phyloP scores from a whole-genome alignment of 441 rosid genomes.

The Kokia cookei region DNA sequence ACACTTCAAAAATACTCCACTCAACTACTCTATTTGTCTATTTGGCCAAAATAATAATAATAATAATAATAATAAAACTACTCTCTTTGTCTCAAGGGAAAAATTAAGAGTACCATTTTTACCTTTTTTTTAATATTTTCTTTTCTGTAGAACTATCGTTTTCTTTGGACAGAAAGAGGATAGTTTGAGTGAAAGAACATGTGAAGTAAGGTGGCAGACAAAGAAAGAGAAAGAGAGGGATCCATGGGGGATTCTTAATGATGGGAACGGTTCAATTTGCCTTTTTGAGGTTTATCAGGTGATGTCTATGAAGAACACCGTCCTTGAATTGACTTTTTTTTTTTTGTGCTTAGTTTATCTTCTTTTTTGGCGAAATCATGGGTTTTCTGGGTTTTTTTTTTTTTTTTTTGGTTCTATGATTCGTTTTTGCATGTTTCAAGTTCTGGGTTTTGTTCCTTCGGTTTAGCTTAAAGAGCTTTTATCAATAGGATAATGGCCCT shows the following conservation, averaged over 20 bases:
- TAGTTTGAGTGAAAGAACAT: slow-evolving; percentile 27
- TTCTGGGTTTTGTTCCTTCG: slow-evolving; percentile 1
- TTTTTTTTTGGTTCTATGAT: slow-evolving; percentile 2
- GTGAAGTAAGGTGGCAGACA: slow-evolving; percentile 55
- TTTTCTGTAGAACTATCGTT: slow-evolving; percentile 20
- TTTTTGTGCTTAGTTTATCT: slow-evolving; percentile 1
- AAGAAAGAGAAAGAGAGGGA: slow-evolving; percentile 24
- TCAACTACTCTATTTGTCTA: too few species aligned
- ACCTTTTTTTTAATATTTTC: too few species aligned
- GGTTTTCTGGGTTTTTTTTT: slow-evolving; percentile 11
- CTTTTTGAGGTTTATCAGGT: slow-evolving; percentile 39
- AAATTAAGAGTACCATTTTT: too few species aligned
- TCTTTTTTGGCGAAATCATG: neutral
- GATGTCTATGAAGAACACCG: slow-evolving; percentile 23
- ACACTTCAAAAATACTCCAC: too few species aligned
- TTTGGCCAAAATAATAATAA: too few species aligned
- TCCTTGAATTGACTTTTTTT: neutral
- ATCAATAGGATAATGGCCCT: neutral
- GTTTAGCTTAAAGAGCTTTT: neutral
- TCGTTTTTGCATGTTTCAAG: slow-evolving; percentile 13
- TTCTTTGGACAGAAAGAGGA: slow-evolving; percentile 33
- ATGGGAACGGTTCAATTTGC: slow-evolving; percentile 38
- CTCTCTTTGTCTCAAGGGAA: too few species aligned
- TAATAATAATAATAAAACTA: too few species aligned
- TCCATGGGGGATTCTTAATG: slow-evolving; percentile 39